Evolutionary conservation across 116 monocot genomes (phyloP).

Genomic region (Trichopus zeylanicus): DNA sequence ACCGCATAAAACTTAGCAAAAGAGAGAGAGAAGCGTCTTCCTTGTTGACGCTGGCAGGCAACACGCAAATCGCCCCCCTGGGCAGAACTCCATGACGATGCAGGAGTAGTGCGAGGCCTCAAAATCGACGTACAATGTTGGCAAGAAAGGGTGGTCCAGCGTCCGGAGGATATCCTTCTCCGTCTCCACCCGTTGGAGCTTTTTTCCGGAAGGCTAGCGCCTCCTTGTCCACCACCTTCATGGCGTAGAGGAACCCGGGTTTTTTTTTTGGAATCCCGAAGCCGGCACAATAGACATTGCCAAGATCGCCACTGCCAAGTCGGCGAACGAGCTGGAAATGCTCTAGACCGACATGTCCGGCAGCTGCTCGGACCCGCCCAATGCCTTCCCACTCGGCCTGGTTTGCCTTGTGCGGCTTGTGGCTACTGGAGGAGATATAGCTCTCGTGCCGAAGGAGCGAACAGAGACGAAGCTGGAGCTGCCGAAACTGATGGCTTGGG

Average conservation of each 20-base stretch:
- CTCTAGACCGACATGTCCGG: constrained; percentile 20
- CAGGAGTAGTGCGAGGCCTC: too few relatives aligned
- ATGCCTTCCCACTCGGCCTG: constrained; percentile 47
- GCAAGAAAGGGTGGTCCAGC: too few relatives aligned
- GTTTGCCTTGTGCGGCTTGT: constrained; percentile 46
- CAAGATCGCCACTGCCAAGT: constrained; percentile 31
- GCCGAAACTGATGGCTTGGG: constrained; percentile 25
- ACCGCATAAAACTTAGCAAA: constrained; percentile 16
- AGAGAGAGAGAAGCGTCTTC: too few relatives aligned
- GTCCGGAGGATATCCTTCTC: too few relatives aligned
- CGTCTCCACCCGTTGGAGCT: constrained; percentile 32
- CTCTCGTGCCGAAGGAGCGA: constrained; percentile 10
- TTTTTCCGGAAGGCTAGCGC: constrained; percentile 27
- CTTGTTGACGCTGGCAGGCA: constrained; percentile 24
- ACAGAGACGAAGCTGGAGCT: constrained; percentile 34
- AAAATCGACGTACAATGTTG: too few relatives aligned
- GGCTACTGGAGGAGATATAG: too few relatives aligned
- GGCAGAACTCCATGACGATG: too few relatives aligned
- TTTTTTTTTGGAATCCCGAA: constrained; percentile 5
- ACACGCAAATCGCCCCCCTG: constrained; percentile 42
- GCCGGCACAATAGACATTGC: constrained; percentile 34
- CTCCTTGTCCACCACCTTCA: too few relatives aligned
- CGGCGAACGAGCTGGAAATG: too few relatives aligned
- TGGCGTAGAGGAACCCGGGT: constrained; percentile 24
- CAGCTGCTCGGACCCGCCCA: constrained; percentile 2